Percentiles rank a stretch among this genome's conserved stretches.
Evolutionary conservation across 1,284 basidiomycete species (phyloP).

Genomic region (Quambalaria eucalypti): DNA sequence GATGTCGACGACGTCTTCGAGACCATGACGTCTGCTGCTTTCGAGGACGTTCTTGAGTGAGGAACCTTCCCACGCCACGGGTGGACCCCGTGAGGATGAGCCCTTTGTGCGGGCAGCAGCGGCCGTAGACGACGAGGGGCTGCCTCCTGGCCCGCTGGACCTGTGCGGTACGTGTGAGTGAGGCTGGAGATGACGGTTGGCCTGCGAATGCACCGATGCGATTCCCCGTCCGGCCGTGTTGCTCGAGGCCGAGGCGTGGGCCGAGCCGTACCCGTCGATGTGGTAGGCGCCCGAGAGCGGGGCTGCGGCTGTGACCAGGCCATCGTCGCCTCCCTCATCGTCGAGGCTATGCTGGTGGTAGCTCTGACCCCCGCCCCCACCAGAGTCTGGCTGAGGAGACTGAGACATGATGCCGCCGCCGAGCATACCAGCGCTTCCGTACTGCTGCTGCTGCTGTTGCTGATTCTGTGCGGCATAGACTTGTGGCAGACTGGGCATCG

Average conservation of each 20-base stretch:
- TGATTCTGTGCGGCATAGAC: constrained; percentile 11
- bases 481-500: constrained; percentile 18
- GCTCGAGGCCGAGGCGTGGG: neutral
- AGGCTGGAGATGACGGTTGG: neutral
- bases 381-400: too few relatives aligned
- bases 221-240: too few relatives aligned
- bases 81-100: neutral
- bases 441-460: constrained; percentile 1
- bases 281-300: too few relatives aligned
- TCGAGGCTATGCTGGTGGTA: neutral
- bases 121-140: neutral
- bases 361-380: too few relatives aligned
- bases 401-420: neutral
- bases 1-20: neutral
- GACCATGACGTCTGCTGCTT: neutral
- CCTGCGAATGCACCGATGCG: too few relatives aligned
- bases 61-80: constrained; percentile 12
- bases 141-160: too few relatives aligned
- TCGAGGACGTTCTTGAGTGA: constrained; percentile 2
- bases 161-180: too few relatives aligned
- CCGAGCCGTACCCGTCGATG: neutral
- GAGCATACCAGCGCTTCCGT: neutral
- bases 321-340: constrained; percentile 1
- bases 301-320: too few relatives aligned
- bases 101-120: too few relatives aligned